Percentiles rank a stretch among this genome's conserved stretches.
These are phyloP conservation scores for Dissophora globulifera DNA, from an alignment of 192 early-diverging fungal genomes.

Conservation along the genomic window DNA sequence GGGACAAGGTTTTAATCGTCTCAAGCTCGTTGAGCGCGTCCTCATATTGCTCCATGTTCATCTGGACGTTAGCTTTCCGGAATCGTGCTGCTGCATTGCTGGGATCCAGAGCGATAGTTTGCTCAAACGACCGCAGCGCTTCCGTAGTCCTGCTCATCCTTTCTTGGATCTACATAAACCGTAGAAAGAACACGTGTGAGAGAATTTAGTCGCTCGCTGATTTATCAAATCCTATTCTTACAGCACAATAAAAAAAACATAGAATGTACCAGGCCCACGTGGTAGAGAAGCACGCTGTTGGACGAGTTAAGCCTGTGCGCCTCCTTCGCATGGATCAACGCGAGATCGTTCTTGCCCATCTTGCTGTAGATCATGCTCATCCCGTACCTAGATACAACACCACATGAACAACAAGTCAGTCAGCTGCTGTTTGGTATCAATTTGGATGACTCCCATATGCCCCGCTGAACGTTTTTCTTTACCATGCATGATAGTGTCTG, in stretches of 20 bases:
- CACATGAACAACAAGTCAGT: background rate
- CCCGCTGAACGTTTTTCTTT: too few relatives aligned
- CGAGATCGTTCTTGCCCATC: slow-evolving; percentile 76
- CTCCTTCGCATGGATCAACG: slow-evolving; percentile 77
- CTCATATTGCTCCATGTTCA: slow-evolving; percentile 62
- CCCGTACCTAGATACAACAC: slow-evolving; percentile 70
- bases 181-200: background rate
- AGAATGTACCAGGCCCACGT: slow-evolving; percentile 71
- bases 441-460: too few relatives aligned
- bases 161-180: slow-evolving; percentile 60
- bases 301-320: slow-evolving; percentile 79
- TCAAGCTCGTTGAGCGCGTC: slow-evolving; percentile 75
- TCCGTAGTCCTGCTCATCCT: slow-evolving; percentile 58
- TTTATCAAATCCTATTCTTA: slow-evolving; percentile 2
- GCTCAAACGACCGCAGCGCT: slow-evolving; percentile 72
- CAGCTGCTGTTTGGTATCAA: too few relatives aligned
- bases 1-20: slow-evolving; percentile 59
- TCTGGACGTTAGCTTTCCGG: slow-evolving; percentile 73
- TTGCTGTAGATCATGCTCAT: slow-evolving; percentile 77
- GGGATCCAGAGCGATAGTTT: slow-evolving; percentile 64
- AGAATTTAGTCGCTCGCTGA: background rate
- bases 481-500: slow-evolving; percentile 90
- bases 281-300: slow-evolving; percentile 77
- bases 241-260: background rate
- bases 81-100: slow-evolving; percentile 69